Evolutionary conservation across 2,329 filamentous ascomycete genomes (phyloP).

Genomic region (Grosmannia serpens): DNA sequence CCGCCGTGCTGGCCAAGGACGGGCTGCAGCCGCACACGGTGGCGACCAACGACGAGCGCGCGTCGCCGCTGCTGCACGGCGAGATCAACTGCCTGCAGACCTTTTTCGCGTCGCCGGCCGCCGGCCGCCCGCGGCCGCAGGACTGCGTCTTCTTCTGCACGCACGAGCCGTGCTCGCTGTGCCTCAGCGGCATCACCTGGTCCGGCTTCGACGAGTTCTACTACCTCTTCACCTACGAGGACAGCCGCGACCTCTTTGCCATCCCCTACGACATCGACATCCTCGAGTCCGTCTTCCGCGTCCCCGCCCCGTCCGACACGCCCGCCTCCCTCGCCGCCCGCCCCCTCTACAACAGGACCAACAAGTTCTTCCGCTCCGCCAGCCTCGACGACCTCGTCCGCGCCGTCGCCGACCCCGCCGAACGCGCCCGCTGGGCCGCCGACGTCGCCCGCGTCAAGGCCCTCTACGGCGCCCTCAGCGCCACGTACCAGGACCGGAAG

Average conservation of each 20-base stretch:
- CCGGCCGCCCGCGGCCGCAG: conserved; percentile 18
- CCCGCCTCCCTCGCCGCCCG: conserved; percentile 25
- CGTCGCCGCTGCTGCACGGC: conserved; percentile 44
- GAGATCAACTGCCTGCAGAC: conserved; percentile 50
- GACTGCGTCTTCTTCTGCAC: conserved; percentile 48
- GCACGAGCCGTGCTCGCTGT: conserved; percentile 47
- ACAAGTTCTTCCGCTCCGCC: conserved; percentile 40
- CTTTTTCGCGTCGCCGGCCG: conserved; percentile 34
- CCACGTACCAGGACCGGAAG: conserved; percentile 38
- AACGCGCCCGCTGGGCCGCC: conserved; percentile 19
- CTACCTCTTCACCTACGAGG: conserved; percentile 48
- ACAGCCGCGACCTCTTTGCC: conserved; percentile 41
- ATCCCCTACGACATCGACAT: conserved; percentile 50
- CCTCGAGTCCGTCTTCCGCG: conserved; percentile 41
- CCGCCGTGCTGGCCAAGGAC: conserved; percentile 35
- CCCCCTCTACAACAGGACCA: conserved; percentile 41
- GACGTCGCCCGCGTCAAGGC: conserved; percentile 38
- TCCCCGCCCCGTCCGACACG: conserved; percentile 26
- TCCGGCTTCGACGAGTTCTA: conserved; percentile 44
- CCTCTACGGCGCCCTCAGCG: conserved; percentile 33
- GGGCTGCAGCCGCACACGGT: conserved; percentile 32
- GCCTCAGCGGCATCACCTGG: conserved; percentile 46
- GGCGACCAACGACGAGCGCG: conserved; percentile 43
- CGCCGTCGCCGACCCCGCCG: conserved; percentile 23
- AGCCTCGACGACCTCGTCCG: conserved; percentile 30